Evolutionary conservation across 2,329 filamentous ascomycete genomes (phyloP).

Genomic region (Blastomyces silverae): DNA sequence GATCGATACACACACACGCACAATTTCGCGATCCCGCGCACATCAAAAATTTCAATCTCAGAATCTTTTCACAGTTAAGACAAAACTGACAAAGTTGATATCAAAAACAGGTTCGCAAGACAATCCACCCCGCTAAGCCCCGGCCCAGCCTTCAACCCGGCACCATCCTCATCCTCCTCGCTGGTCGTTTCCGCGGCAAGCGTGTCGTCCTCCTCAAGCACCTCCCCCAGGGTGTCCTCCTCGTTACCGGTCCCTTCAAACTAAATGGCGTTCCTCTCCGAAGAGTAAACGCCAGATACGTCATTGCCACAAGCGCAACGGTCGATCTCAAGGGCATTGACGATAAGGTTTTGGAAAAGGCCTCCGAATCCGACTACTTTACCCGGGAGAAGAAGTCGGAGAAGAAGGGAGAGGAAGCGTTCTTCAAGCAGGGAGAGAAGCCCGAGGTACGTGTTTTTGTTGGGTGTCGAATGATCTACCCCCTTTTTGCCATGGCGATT

Average conservation of each 20-base stretch:
- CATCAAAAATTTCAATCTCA: neutral
- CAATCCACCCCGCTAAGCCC: constrained; percentile 77
- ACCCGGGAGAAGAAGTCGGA: constrained; percentile 80
- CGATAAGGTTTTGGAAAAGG: constrained; percentile 65
- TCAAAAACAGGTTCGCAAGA: constrained; percentile 75
- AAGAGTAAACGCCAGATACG: constrained; percentile 53
- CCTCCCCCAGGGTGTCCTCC: constrained; percentile 94
- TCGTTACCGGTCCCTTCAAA: constrained; percentile 99
- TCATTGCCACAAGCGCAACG: constrained; percentile 46
- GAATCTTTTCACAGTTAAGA: neutral
- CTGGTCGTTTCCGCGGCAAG: constrained; percentile 99
- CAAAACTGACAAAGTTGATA: constrained; percentile 25
- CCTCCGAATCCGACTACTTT: constrained; percentile 89
- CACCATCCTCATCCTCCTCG: constrained; percentile 96
- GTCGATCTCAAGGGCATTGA: constrained; percentile 71
- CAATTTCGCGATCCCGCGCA: constrained; percentile 8
- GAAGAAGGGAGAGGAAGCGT: constrained; percentile 98
- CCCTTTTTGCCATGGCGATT: neutral
- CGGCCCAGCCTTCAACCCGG: constrained; percentile 88
- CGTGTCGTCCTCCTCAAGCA: constrained; percentile 98
- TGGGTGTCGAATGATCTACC: constrained; percentile 4
- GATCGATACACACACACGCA: neutral
- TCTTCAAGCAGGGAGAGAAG: constrained; percentile 99
- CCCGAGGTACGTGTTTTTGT: constrained; percentile 66
- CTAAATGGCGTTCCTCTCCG: constrained; percentile 98